Percentiles rank a stretch among this genome's conserved stretches.
Conservation (phyloP, 768 basidiomycete genomes). For the Hericium erinaceus region DNA sequence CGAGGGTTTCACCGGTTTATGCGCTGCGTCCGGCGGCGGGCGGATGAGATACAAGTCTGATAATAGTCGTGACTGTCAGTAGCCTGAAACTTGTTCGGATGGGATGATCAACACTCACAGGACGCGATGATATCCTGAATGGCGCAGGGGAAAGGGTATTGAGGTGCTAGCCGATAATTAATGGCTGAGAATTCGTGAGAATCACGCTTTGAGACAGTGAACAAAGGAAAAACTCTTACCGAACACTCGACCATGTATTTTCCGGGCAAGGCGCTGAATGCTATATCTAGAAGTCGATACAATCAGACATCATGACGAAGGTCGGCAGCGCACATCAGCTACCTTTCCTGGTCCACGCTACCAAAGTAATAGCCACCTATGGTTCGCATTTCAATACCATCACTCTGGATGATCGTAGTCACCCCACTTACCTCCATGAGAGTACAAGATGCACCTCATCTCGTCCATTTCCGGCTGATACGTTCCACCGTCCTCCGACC, state of each 20-base stretch:
- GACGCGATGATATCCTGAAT: slow-evolving; percentile 85
- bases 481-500: slow-evolving; percentile 19
- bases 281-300: slow-evolving; percentile 37
- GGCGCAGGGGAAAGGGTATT: slow-evolving; percentile 93
- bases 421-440: slow-evolving; percentile 54
- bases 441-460: slow-evolving; percentile 76
- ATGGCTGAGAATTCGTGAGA: slow-evolving; percentile 37
- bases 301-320: not conserved
- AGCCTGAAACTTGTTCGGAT: not conserved
- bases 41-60: slow-evolving; percentile 80
- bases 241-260: slow-evolving; percentile 87
- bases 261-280: slow-evolving; percentile 80
- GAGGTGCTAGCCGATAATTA: slow-evolving; percentile 85
- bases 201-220: slow-evolving; percentile 1
- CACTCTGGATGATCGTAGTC: not conserved
- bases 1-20: slow-evolving; percentile 69
- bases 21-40: slow-evolving; percentile 74
- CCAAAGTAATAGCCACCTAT: slow-evolving; percentile 80
- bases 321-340: not conserved
- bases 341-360: slow-evolving; percentile 72
- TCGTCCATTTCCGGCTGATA: slow-evolving; percentile 72
- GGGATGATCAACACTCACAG: slow-evolving; percentile 38
- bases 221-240: slow-evolving; percentile 29
- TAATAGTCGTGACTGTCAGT: not conserved
- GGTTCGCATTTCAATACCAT: not conserved